Conservation (phyloP, 2,329 filamentous ascomycete species). For the Chaetomium strumarium region DNA sequence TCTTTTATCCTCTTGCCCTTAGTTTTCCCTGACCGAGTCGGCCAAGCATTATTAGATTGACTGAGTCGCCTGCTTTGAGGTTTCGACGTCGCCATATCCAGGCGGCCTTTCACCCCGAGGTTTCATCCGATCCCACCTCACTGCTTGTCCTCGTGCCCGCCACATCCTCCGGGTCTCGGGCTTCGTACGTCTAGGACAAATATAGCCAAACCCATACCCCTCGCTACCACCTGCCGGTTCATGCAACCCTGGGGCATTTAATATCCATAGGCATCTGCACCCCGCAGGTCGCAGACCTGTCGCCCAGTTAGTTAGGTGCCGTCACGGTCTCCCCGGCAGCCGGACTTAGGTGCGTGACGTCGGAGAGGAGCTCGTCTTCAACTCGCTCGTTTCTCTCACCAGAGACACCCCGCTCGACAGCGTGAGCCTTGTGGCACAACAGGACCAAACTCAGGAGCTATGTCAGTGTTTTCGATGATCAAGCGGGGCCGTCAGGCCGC, state of each 20-base stretch:
- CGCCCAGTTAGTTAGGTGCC: constrained; percentile 10
- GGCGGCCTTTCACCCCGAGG: background rate
- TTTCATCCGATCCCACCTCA: background rate
- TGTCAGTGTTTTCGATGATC: constrained; percentile 54
- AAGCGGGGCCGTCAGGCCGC: constrained; percentile 48
- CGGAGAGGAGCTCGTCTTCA: background rate
- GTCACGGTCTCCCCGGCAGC: background rate
- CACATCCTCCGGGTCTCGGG: constrained; percentile 2
- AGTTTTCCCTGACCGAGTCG: background rate
- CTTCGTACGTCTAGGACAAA: background rate
- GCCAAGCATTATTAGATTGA: background rate
- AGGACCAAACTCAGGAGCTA: constrained; percentile 25
- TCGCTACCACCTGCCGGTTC: constrained; percentile 14
- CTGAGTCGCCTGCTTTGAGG: background rate
- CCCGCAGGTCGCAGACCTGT: constrained; percentile 1
- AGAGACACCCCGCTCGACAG: background rate
- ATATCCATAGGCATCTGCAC: constrained; percentile 11
- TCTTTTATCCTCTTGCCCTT: no score
- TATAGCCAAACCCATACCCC: constrained; percentile 1
- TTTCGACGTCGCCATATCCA: background rate
- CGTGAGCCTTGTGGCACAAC: background rate
- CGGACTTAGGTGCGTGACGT: constrained; percentile 6
- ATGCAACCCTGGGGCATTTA: constrained; percentile 14
- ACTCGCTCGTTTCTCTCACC: background rate
- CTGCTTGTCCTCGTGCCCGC: background rate